A percentile compares a stretch with the other conserved stretches of the same genome.
phyloP scores from a whole-genome alignment of 495 filamentous ascomycete species.

The Aeminium ludgeri region DNA sequence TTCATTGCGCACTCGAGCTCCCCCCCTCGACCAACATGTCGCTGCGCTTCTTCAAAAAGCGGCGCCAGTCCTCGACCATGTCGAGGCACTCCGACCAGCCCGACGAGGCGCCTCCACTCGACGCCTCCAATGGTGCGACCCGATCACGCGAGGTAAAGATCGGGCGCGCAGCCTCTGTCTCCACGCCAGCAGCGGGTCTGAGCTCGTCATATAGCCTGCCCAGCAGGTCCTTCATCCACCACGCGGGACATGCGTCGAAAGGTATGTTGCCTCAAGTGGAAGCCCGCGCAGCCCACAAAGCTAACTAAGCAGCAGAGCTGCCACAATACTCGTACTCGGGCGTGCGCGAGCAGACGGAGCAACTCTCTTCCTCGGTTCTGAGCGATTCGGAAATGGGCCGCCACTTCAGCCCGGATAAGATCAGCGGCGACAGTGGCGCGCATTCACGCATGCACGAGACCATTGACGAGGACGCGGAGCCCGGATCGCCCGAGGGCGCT shows the following conservation, averaged over 20 bases:
- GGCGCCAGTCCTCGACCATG: slow-evolving; percentile 3
- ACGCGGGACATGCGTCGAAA: slow-evolving; percentile 45
- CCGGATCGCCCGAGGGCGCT: slow-evolving; percentile 32
- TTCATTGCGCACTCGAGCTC: too few relatives aligned
- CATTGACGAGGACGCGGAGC: slow-evolving; percentile 48
- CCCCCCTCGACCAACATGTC: slow-evolving; percentile 2
- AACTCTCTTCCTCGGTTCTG: slow-evolving; percentile 74
- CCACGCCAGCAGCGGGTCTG: slow-evolving; percentile 10
- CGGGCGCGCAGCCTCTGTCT: slow-evolving; percentile 11
- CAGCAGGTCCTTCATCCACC: slow-evolving; percentile 62
- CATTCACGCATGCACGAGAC: slow-evolving; percentile 3
- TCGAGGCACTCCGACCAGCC: neutral
- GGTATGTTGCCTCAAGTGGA: slow-evolving; percentile 33
- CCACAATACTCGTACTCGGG: slow-evolving; percentile 54
- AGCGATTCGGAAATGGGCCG: slow-evolving; percentile 35
- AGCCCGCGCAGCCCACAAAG: slow-evolving; percentile 2
- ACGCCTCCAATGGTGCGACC: neutral
- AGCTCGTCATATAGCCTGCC: slow-evolving; percentile 2
- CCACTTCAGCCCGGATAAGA: slow-evolving; percentile 10
- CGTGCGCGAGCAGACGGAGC: slow-evolving; percentile 79
- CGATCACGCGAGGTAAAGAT: neutral
- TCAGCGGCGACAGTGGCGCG: slow-evolving; percentile 20
- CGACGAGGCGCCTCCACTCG: too few relatives aligned
- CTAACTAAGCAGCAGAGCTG: slow-evolving; percentile 38
- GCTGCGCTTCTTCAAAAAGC: slow-evolving; percentile 5